These are phyloP conservation scores for Marasmius tenuissimus DNA, from an alignment of 1,284 basidiomycete genomes.

Conservation along the genomic window DNA sequence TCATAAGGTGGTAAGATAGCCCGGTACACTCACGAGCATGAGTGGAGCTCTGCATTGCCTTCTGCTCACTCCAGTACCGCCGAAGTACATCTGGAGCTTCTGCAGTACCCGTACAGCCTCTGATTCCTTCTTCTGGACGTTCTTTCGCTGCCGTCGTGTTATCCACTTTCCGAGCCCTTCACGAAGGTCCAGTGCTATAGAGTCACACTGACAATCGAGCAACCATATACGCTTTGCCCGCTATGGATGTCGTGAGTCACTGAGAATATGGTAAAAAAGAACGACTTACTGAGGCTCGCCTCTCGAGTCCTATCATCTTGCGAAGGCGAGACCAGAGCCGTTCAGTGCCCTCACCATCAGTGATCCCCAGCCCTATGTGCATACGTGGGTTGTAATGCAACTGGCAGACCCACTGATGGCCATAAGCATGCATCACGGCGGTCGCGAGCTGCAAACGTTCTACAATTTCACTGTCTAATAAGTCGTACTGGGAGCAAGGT, in stretches of 20 bases:
- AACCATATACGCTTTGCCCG: not conserved
- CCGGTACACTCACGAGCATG: no score
- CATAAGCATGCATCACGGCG: slow-evolving; percentile 27
- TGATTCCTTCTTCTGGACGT: no score
- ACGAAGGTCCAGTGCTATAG: no score
- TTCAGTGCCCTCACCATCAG: slow-evolving; percentile 37
- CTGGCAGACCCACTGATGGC: slow-evolving; percentile 41
- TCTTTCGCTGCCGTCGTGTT: no score
- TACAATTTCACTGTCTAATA: not conserved
- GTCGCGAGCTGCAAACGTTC: slow-evolving; percentile 10
- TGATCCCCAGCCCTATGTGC: slow-evolving; percentile 27
- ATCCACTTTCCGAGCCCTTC: no score
- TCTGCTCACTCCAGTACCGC: no score
- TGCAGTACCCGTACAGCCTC: no score
- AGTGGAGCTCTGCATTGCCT: no score
- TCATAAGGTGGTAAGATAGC: not conserved
- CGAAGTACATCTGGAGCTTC: no score
- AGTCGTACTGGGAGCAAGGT: not conserved
- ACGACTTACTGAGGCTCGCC: not conserved
- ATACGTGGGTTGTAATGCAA: slow-evolving; percentile 35
- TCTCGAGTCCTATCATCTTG: slow-evolving; percentile 24
- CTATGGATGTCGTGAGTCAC: not conserved
- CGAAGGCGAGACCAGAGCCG: slow-evolving; percentile 32
- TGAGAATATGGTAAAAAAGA: not conserved
- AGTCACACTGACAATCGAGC: not conserved